Evolutionary conservation across 352 stramenopile genomes (phyloP), one percentile per base, ranked within the genome.

Genomic region (Globisporangium ultimum): DNA sequence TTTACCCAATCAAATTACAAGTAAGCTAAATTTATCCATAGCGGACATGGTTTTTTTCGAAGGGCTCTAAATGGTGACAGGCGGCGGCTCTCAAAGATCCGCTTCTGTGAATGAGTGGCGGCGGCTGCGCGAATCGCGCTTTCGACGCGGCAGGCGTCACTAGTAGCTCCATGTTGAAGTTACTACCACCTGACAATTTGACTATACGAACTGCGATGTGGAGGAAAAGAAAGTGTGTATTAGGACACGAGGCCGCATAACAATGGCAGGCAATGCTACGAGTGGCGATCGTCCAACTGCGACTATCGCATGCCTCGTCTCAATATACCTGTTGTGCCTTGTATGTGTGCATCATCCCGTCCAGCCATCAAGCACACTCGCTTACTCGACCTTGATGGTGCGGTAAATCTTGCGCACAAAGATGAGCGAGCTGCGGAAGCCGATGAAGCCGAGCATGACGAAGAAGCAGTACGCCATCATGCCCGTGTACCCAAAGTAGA

Each of bases 331-430:
- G 28, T 36, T 36, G 28, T 10, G 28, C 28, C 8, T 11, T 36
- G 28, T 36, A 2, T 36, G 28, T 6, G 7, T 10, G 28, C 28
- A 5, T 36, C 8, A 36, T 36, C 28, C 28, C 28, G 28, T 36
- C 28, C 3, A 36, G 28, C 28, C 28, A 36, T 36, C 28, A 36
- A 36, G 24, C 24, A 32, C 24, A 5, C 24, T 32, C 24, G 24
- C 24, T 10, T 94, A 99, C 73, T 99, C 96, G 55, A 93, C 95
- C 76, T 99, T 99, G 55, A 99, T 96, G 48, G 89, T 86, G 45
- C 88, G 88, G 71, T 99, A 99, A 67, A 99, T 99, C 78, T 98
- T 97, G 70, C 89, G 94, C 32, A 98, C 94, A 76, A 99, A 99
- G 48, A 92, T 61, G 48, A 98, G 87, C 67, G 95, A 97, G 68